phyloP scores from a whole-genome alignment of 345 rosid species.

The Triadica sebifera region DNA sequence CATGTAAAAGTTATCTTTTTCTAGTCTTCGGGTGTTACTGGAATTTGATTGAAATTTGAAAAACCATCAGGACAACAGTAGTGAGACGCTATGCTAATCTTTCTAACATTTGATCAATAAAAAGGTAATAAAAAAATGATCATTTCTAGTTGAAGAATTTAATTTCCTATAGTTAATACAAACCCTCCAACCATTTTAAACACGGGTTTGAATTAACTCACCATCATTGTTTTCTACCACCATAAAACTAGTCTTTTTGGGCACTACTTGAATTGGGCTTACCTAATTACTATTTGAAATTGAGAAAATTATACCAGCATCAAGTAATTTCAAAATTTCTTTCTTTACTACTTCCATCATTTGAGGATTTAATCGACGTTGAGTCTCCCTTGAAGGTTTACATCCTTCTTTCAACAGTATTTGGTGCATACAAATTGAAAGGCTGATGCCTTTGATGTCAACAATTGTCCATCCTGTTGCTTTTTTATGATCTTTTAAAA shows the following conservation, averaged over 20 bases:
- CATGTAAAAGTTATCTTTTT: not conserved
- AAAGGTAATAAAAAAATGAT: not conserved
- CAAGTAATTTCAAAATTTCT: not conserved
- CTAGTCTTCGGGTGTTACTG: not conserved
- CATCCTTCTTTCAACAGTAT: not conserved
- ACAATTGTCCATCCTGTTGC: not conserved
- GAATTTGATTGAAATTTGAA: not conserved
- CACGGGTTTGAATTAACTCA: no score
- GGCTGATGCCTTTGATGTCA: not conserved
- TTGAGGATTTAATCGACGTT: not conserved
- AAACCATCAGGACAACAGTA: conserved; percentile 1
- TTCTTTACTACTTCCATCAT: conserved; percentile 2
- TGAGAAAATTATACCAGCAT: not conserved
- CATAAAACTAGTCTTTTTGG: not conserved
- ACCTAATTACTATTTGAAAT: conserved; percentile 1
- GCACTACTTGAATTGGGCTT: not conserved
- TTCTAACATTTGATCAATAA: not conserved
- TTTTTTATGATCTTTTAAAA: not conserved
- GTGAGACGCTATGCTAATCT: not conserved
- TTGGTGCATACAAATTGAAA: not conserved
- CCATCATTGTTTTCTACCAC: not conserved
- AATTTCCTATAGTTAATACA: not conserved
- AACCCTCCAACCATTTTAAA: not conserved
- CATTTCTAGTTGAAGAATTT: not conserved
- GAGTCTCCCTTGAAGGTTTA: not conserved